phyloP scores from a whole-genome alignment of 1,284 basidiomycete species.

The Taiwanofungus camphoratus region DNA sequence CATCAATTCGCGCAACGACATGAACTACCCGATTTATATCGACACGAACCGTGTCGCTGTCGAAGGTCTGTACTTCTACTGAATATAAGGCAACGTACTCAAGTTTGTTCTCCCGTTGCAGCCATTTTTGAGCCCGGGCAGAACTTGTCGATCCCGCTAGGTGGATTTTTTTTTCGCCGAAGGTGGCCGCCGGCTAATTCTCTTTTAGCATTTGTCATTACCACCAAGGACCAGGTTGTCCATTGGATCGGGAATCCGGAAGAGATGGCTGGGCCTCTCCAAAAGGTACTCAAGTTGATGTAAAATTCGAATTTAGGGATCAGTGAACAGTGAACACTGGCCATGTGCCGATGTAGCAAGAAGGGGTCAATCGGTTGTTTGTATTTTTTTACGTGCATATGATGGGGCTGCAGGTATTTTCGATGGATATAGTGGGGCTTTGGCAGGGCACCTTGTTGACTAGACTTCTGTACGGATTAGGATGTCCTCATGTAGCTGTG shows the following conservation, averaged over 20 bases:
- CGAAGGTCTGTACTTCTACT: conserved; percentile 20
- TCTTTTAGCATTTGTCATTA: conserved; percentile 27
- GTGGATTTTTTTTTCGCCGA: too few species aligned
- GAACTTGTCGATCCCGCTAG: conserved; percentile 28
- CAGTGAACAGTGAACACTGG: neutral
- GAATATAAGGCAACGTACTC: neutral
- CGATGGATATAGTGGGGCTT: too few species aligned
- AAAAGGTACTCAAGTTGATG: conserved; percentile 15
- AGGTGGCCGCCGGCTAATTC: conserved; percentile 9
- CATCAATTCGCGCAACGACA: conserved; percentile 22
- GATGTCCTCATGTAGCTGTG: too few species aligned
- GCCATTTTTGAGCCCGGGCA: conserved; percentile 28
- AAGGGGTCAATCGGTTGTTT: too few species aligned
- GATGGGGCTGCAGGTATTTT: too few species aligned
- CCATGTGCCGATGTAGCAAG: neutral
- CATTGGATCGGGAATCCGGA: conserved; percentile 30
- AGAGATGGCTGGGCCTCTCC: conserved; percentile 26
- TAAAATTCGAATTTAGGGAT: conserved; percentile 8
- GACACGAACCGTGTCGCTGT: conserved; percentile 26
- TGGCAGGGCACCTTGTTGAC: too few species aligned
- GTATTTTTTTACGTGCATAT: too few species aligned
- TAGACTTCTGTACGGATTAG: too few species aligned
- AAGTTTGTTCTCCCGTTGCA: conserved; percentile 5
- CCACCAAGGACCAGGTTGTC: conserved; percentile 25
- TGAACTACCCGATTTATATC: conserved; percentile 28